Conservation (phyloP, 768 basidiomycete species). For the Gautieria morchelliformis region DNA sequence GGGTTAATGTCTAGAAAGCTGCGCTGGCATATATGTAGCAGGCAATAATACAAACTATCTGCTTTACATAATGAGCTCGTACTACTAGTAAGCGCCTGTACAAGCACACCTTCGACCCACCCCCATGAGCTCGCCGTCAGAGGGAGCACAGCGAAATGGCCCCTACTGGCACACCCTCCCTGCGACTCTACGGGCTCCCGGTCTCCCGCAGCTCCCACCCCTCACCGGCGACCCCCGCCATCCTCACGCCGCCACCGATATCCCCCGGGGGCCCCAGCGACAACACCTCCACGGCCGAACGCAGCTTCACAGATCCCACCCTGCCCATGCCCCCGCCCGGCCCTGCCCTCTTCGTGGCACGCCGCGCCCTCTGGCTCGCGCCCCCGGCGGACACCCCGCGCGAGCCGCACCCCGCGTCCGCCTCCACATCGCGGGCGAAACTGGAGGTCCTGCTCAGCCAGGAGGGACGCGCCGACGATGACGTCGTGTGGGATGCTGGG, state of each 20-base stretch:
- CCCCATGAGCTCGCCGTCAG: not conserved
- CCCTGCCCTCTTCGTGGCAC: constrained; percentile 50
- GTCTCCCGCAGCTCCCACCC: constrained; percentile 47
- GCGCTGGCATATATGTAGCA: too few relatives aligned
- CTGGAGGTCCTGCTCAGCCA: constrained; percentile 41
- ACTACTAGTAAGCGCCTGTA: not conserved
- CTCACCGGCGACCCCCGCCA: constrained; percentile 89
- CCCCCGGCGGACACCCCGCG: constrained; percentile 15
- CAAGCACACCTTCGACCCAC: too few relatives aligned
- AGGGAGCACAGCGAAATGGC: not conserved
- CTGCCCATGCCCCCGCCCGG: constrained; percentile 46
- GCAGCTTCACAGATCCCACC: not conserved
- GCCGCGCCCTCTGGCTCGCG: constrained; percentile 54
- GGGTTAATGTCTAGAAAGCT: too few relatives aligned
- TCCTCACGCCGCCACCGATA: constrained; percentile 37
- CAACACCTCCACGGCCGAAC: not conserved
- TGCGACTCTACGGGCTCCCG: not conserved
- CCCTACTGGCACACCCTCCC: not conserved
- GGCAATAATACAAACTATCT: too few relatives aligned
- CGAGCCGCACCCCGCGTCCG: constrained; percentile 11
- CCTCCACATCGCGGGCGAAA: constrained; percentile 23
- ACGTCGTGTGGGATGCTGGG: constrained; percentile 46
- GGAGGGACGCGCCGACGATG: constrained; percentile 38
- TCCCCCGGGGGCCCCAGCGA: not conserved
- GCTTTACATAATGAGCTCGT: too few relatives aligned